These are phyloP conservation scores for Talaromyces ruber DNA, from an alignment of 495 filamentous ascomycete species.

Conservation along the genomic window DNA sequence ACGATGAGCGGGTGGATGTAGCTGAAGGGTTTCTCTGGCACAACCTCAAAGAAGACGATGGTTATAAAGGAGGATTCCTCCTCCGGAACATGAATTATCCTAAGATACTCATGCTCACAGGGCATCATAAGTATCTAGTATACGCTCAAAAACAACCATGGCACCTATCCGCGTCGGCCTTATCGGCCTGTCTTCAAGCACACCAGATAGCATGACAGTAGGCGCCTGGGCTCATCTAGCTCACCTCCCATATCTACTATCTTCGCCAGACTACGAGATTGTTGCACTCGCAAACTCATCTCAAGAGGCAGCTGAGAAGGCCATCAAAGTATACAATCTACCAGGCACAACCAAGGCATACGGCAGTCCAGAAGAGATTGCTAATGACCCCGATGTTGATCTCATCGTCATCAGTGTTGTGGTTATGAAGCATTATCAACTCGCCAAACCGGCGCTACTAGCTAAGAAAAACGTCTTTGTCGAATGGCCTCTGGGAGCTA, in stretches of 20 bases:
- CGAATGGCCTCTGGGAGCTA: conserved; percentile 43
- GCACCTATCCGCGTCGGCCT: conserved; percentile 40
- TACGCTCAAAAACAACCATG: conserved; percentile 17
- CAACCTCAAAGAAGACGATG: not conserved
- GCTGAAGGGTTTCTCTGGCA: not conserved
- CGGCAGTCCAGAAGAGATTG: conserved; percentile 38
- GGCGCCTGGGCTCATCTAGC: conserved; percentile 27
- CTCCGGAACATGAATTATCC: not conserved
- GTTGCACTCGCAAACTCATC: conserved; percentile 51
- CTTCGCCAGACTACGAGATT: conserved; percentile 36
- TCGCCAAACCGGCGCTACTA: conserved; percentile 29
- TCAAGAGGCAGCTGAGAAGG: conserved; percentile 31
- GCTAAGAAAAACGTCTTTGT: conserved; percentile 48
- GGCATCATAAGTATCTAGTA: too few relatives aligned
- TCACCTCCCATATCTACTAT: conserved; percentile 41
- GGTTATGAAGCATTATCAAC: conserved; percentile 35
- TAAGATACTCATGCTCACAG: too few relatives aligned
- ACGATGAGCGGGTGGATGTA: not conserved
- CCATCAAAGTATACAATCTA: conserved; percentile 37
- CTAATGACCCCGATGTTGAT: conserved; percentile 44
- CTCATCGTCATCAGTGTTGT: conserved; percentile 32
- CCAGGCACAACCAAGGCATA: conserved; percentile 35
- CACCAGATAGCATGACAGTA: conserved; percentile 39
- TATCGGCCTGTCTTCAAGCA: conserved; percentile 43
- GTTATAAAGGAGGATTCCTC: not conserved